Base-by-base conservation (phyloP, 192 early-diverging fungal genomes). In the Coemansia sp. region DNA sequence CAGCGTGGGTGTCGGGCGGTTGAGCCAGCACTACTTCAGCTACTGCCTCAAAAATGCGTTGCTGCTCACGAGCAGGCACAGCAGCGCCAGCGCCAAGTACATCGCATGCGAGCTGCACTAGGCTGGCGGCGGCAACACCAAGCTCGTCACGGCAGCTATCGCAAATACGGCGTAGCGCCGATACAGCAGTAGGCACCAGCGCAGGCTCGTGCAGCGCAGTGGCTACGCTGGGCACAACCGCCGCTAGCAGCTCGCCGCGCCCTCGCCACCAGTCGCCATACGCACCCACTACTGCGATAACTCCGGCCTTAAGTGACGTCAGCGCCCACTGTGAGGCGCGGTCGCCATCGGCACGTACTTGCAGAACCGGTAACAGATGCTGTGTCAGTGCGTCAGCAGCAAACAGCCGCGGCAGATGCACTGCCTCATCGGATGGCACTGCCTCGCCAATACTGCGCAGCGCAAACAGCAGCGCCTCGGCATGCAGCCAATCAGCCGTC, bases 121-220 rank as follows among this genome's bases (percentile, higher is more conserved):
- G 78, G 35, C 72, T 81, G 41, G 83, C 85, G 10, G 88, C 75
- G 0, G 78, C 86, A 1, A 75, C 83, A 1, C 87, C 71, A 3
- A 91, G 67, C n/a, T 83, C 80, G 22, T 83, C 78, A 38, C 88
- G 84, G 62, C 89, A 91, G 49, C 81, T 83, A 53, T 91, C 88
- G 63, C 89, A 91, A 41, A 91, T 85, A 29, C 82, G 81, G 14
- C 87, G 83, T 13, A 91, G 85, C 1, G 88, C 81, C 4, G 75
- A 74, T n/a, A 86, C 88, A 3, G 89, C 88, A n/a, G 78, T 54
- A 3, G 71, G 74, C 9, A 89, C 85, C 6, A 88, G 64, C 53
- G 78, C 62, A 0, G 87, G 82, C 19, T 86, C 74, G 29, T 76
- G 82, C 51, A 91, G 58, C 47, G 82, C 83, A 0, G 86, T 81